These are phyloP conservation scores for Saccharomycopsis olivae DNA, from an alignment of 805 yeast genomes.

Conservation along the genomic window DNA sequence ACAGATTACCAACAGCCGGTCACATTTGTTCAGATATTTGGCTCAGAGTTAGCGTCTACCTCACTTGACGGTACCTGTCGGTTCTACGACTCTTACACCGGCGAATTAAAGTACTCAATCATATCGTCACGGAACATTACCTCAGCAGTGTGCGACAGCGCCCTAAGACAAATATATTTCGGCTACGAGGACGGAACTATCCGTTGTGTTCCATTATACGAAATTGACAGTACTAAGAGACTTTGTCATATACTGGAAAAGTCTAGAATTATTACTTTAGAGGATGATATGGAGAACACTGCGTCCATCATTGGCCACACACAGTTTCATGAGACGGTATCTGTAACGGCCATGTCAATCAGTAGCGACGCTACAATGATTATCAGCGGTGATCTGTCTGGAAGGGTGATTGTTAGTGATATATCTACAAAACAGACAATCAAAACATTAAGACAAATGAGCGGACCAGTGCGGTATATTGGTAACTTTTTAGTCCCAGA, in stretches of 20 bases:
- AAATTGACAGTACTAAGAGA: conserved; percentile 18
- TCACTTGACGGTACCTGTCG: conserved; percentile 71
- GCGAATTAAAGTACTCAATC: conserved; percentile 52
- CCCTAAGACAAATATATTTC: conserved; percentile 61
- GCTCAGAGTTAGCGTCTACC: conserved; percentile 55
- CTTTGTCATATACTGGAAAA: conserved; percentile 21
- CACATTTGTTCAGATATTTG: conserved; percentile 32
- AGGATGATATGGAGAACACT: conserved; percentile 36
- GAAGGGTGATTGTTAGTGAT: conserved; percentile 60
- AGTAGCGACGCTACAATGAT: conserved; percentile 69
- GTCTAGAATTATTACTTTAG: conserved; percentile 36
- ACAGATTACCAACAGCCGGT: conserved; percentile 48
- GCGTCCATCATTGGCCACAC: conserved; percentile 45
- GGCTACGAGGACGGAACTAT: conserved; percentile 60
- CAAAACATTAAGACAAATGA: conserved; percentile 28
- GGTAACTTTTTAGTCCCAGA: conserved; percentile 15
- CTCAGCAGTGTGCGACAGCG: conserved; percentile 61
- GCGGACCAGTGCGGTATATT: conserved; percentile 27
- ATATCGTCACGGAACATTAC: conserved; percentile 51
- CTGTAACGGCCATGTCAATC: conserved; percentile 43
- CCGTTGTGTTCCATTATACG: conserved; percentile 43
- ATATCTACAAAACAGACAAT: conserved; percentile 57
- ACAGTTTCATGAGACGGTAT: conserved; percentile 23
- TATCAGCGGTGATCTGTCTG: conserved; percentile 65
- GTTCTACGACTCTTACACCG: conserved; percentile 46